Percentiles rank a stretch among this genome's conserved stretches.
Evolutionary conservation across 352 stramenopile species (phyloP).

Genomic region (Thraustochytrium striatum): DNA sequence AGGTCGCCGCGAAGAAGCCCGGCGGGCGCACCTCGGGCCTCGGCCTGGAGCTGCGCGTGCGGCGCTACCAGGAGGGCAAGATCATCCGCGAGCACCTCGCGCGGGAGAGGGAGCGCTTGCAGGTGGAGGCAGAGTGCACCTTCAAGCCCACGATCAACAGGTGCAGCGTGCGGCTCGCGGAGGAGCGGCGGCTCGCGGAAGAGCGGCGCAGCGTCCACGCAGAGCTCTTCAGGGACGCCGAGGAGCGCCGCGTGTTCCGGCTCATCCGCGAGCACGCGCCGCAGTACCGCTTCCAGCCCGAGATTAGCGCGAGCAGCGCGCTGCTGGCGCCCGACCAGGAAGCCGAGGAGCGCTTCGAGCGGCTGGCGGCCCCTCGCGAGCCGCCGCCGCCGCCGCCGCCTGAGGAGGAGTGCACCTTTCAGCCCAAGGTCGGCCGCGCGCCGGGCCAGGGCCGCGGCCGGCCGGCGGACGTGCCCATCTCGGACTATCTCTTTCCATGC

Average conservation of each 20-base stretch:
- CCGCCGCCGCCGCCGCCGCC: no score
- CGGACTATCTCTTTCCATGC: slow-evolving; percentile 43
- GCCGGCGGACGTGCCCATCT: background rate
- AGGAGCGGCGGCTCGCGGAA: background rate
- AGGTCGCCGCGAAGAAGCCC: background rate
- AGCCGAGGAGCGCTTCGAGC: background rate
- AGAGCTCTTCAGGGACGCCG: background rate
- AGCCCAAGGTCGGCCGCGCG: background rate
- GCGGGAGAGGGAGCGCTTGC: background rate
- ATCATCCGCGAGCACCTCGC: slow-evolving; percentile 2
- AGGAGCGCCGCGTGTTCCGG: background rate
- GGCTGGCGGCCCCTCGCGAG: background rate
- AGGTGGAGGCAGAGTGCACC: background rate
- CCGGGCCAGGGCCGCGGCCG: background rate
- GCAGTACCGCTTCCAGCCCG: background rate
- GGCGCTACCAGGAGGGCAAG: slow-evolving; percentile 11
- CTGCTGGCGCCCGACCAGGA: background rate
- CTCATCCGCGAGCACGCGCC: background rate
- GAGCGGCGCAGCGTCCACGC: background rate
- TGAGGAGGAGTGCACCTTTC: slow-evolving; percentile 2
- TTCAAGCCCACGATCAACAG: background rate
- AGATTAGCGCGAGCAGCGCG: background rate
- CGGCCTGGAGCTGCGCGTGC: slow-evolving; percentile 2
- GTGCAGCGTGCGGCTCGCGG: background rate
- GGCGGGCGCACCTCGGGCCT: background rate